Percentiles rank a stretch among this genome's conserved stretches.
These are phyloP conservation scores for Cadophora sp. DNA, from an alignment of 2,329 filamentous ascomycete genomes.

Conservation along the genomic window DNA sequence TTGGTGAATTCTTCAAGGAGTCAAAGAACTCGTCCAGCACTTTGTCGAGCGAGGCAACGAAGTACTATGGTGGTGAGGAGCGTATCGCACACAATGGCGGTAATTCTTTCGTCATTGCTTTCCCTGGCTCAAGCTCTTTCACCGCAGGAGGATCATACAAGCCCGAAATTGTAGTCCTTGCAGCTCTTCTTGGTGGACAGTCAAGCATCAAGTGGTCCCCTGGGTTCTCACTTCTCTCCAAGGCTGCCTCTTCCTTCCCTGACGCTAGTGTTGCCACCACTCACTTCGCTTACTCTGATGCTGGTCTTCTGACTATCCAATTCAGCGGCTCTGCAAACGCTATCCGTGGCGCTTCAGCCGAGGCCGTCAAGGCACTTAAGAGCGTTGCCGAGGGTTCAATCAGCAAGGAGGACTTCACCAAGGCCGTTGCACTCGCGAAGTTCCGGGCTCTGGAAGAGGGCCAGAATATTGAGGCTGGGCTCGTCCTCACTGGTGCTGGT, in stretches of 20 bases:
- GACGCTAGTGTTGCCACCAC: conserved; percentile 74
- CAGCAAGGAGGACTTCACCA: conserved; percentile 84
- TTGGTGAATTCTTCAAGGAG: conserved; percentile 87
- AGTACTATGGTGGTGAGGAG: conserved; percentile 96
- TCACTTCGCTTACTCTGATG: conserved; percentile 90
- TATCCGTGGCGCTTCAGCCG: conserved; percentile 76
- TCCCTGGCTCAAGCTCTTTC: conserved; percentile 85
- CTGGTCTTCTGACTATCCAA: conserved; percentile 86
- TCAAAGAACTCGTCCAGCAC: conserved; percentile 62
- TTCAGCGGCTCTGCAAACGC: conserved; percentile 76
- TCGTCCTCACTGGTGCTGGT: conserved; percentile 84
- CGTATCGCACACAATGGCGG: conserved; percentile 78
- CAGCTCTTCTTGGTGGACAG: conserved; percentile 87
- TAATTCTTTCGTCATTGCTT: conserved; percentile 88
- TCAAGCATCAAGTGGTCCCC: conserved; percentile 94
- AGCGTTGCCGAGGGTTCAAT: conserved; percentile 77
- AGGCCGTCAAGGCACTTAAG: conserved; percentile 83
- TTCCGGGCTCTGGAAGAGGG: conserved; percentile 86
- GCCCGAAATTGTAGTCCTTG: conserved; percentile 87
- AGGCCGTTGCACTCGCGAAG: conserved; percentile 92
- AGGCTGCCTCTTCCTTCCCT: conserved; percentile 72
- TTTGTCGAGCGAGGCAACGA: conserved; percentile 68
- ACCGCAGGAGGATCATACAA: conserved; percentile 76
- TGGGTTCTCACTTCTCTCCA: conserved; percentile 89
- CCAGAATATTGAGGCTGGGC: conserved; percentile 77